Evolutionary conservation across 768 basidiomycete species (phyloP), one percentile per base, ranked within the genome.

Genomic region (Strobilomyces echinocephalus): DNA sequence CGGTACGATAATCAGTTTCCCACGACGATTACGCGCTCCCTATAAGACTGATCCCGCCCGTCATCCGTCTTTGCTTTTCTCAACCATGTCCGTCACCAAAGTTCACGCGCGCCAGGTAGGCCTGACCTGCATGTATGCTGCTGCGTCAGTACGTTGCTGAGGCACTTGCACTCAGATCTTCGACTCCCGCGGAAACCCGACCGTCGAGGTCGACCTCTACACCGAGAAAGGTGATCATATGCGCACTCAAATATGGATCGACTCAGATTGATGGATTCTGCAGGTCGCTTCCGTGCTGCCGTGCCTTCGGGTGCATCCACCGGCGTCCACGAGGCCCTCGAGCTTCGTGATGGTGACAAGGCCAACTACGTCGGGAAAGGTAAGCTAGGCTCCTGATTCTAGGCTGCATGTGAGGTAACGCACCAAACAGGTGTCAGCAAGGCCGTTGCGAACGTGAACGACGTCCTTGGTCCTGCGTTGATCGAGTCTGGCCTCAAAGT

Each of bases 221-320:
- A 97, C 95, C 57, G 80, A 68, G 39, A 92, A 93, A 80, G 94
- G 93, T 90, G 65, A 63, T 73, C 56, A 46, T 35, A 41, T 20
- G 16, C 43, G 34, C 43, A 24, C 4, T 20, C 30, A 41, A 26
- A n/a, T 34, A 54, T 52, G 46, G 52, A 56, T 50, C 26, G 35
- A 55, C 54, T 52, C 58, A 38, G 28, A 8, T 43, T 54, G 15
- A 56, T 50, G 45, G 53, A 54, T 62, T 53, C 62, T 21, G 62
- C 56, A 95, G 95, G 95, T 55, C 87, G 84, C 60, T 98, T 85
- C 87, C 87, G 92, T 56, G 90, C 93, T 55, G 83, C 91, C 58
- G 97, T 99, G 41, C 97, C 97, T 41, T 97, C 95, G 55, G 97
- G 97, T 71, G 97, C 97, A 40, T 99, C 97, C 53, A 98, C 97